Evolutionary conservation across 2,329 filamentous ascomycete species (phyloP).

Genomic region (Paraphaeosphaeria minitans): DNA sequence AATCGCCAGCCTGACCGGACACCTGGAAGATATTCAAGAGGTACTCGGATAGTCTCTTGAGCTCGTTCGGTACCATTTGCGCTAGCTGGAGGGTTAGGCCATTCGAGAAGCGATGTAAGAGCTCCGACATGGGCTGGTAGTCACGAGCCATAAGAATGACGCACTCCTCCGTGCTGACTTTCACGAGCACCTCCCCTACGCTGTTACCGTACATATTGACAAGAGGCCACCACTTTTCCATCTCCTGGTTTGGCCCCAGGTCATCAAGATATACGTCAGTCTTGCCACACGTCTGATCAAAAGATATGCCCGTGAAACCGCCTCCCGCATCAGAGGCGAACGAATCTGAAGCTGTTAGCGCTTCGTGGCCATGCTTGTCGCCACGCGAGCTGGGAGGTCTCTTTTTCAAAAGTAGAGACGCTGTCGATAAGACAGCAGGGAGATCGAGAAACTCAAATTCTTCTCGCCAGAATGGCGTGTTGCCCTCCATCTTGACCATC

Average conservation of each 20-base stretch:
- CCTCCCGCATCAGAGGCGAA: constrained; percentile 43
- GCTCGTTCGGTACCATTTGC: constrained; percentile 74
- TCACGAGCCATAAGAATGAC: constrained; percentile 86
- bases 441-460: constrained; percentile 78
- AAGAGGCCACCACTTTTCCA: constrained; percentile 85
- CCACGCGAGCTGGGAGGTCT: constrained; percentile 48
- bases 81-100: constrained; percentile 86
- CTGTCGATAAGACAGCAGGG: constrained; percentile 68
- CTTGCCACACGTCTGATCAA: constrained; percentile 64
- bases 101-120: constrained; percentile 83
- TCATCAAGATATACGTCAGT: constrained; percentile 85
- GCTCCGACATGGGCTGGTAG: constrained; percentile 79
- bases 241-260: constrained; percentile 74
- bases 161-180: constrained; percentile 82
- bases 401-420: constrained; percentile 75
- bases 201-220: constrained; percentile 75
- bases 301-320: constrained; percentile 53
- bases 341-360: constrained; percentile 31
- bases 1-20: constrained; percentile 80
- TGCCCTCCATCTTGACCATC: constrained; percentile 71
- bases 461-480: constrained; percentile 81
- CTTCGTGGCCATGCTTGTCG: constrained; percentile 48
- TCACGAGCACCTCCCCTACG: constrained; percentile 84
- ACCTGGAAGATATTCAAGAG: constrained; percentile 96
- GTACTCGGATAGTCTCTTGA: constrained; percentile 81